Base-by-base conservation (phyloP, 441 rosid genomes). In the Euphorbia celastroides region DNA sequence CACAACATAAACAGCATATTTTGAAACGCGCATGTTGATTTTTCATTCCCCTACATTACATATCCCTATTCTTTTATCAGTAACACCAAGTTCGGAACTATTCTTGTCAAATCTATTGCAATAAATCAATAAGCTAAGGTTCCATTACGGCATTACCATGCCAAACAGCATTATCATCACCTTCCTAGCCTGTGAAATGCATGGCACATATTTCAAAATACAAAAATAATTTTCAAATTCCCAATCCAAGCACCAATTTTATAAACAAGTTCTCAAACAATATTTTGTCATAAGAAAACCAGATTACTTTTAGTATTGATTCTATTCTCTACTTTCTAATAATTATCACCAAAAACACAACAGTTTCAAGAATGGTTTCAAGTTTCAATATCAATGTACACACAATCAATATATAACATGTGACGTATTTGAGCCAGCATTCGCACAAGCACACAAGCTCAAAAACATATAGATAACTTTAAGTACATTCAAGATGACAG, bases 1-100 rank as follows among this genome's bases (percentile, higher is more conserved):
- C 26, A 74, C 51, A 70, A 58, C 76, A 66, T 38, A 67, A 54
- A 55, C 26, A 48, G 42, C 42, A 16, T 57, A 51, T 60, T 50
- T 6, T 28, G 26, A 48, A 52, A 20, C n/a, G 17, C n/a, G 10
- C n/a, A 10, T 36, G 38, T 13, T 17, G 22, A 63, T 32, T 22
- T 20, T 42, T 26, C 23, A n/a, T 19, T 57, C 50, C 17, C n/a
- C 44, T 27, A 64, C n/a, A 34, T 23, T 11, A 23, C 16, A 14
- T 46, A 41, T 19, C 23, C 31, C 9, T 3, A 34, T 34, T 34
- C 38, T 34, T 34, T 34, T 3, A 34, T 34, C n/a, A n/a, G n/a
- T n/a, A n/a, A n/a, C n/a, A n/a, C n/a, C n/a, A n/a, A n/a, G n/a
- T n/a, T n/a, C n/a, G n/a, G n/a, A n/a, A n/a, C n/a, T n/a, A n/a